Conservation (phyloP, 1,284 basidiomycete genomes). For the Rhodotorula sp. region DNA sequence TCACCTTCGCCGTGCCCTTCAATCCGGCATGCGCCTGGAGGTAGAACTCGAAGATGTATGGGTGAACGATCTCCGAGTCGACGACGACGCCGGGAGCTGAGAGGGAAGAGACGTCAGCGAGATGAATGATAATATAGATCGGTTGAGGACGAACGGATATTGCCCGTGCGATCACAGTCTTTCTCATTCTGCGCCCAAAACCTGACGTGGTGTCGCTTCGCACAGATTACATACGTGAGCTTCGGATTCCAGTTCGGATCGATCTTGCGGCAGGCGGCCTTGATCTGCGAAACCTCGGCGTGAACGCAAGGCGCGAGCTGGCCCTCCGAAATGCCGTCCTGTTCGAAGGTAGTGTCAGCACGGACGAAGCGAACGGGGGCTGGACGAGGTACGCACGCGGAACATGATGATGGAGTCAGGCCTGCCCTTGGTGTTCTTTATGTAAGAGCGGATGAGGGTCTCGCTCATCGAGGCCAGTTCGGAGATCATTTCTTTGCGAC, state of each 20-base stretch:
- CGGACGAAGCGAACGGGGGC: constrained; percentile 21
- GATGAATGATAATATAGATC: neutral
- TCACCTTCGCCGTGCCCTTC: constrained; percentile 38
- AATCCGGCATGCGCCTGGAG: constrained; percentile 47
- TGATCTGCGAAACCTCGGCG: constrained; percentile 50
- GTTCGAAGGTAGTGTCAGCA: constrained; percentile 53
- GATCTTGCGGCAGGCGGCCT: constrained; percentile 43
- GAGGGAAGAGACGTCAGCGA: neutral
- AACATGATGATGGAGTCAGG: constrained; percentile 28
- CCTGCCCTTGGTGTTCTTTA: constrained; percentile 44
- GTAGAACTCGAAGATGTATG: constrained; percentile 53
- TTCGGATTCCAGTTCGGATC: constrained; percentile 48
- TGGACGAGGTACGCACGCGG: constrained; percentile 4
- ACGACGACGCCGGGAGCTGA: constrained; percentile 44
- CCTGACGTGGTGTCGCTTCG: constrained; percentile 52
- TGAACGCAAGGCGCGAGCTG: constrained; percentile 53
- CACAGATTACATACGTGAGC: constrained; percentile 51
- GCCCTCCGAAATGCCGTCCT: constrained; percentile 56
- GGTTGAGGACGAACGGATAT: constrained; percentile 48
- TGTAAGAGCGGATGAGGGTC: constrained; percentile 45
- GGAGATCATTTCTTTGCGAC: constrained; percentile 49
- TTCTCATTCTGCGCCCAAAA: constrained; percentile 48
- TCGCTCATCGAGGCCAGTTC: constrained; percentile 45
- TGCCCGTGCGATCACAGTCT: constrained; percentile 51
- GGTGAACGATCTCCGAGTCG: constrained; percentile 52